Conservation (phyloP, 768 basidiomycete species). For the Auricularia sp. region DNA sequence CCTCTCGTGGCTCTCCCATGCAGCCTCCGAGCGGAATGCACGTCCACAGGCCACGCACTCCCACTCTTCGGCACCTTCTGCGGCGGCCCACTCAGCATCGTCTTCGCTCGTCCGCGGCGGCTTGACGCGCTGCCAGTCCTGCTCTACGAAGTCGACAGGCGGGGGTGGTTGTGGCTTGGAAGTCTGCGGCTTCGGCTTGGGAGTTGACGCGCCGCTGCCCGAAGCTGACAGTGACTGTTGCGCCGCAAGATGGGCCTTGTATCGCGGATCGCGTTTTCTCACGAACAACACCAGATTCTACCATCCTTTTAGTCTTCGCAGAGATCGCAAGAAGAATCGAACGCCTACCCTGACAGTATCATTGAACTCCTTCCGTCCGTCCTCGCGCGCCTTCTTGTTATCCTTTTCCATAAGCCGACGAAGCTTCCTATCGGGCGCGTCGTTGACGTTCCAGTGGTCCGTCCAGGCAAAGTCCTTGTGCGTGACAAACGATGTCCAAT, state of each 20-base stretch:
- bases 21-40: slow-evolving; percentile 80
- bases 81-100: slow-evolving; percentile 68
- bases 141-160: slow-evolving; percentile 52
- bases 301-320: background rate
- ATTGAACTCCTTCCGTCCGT: slow-evolving; percentile 83
- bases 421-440: slow-evolving; percentile 79
- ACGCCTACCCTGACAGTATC: slow-evolving; percentile 70
- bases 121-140: slow-evolving; percentile 75
- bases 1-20: slow-evolving; percentile 93
- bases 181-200: slow-evolving; percentile 37
- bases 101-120: slow-evolving; percentile 27
- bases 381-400: slow-evolving; percentile 85
- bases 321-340: background rate
- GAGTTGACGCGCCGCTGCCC: slow-evolving; percentile 33
- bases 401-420: slow-evolving; percentile 92
- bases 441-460: slow-evolving; percentile 70
- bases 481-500: slow-evolving; percentile 81
- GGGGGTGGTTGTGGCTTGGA: slow-evolving; percentile 24
- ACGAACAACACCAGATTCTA: slow-evolving; percentile 68
- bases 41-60: slow-evolving; percentile 95
- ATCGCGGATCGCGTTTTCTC: slow-evolving; percentile 83
- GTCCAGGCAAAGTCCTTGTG: slow-evolving; percentile 83
- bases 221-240: slow-evolving; percentile 24
- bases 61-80: slow-evolving; percentile 74
- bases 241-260: slow-evolving; percentile 49